phyloP scores from a whole-genome alignment of 202 grass and related monocot species.

The Elaeis oleifera region DNA sequence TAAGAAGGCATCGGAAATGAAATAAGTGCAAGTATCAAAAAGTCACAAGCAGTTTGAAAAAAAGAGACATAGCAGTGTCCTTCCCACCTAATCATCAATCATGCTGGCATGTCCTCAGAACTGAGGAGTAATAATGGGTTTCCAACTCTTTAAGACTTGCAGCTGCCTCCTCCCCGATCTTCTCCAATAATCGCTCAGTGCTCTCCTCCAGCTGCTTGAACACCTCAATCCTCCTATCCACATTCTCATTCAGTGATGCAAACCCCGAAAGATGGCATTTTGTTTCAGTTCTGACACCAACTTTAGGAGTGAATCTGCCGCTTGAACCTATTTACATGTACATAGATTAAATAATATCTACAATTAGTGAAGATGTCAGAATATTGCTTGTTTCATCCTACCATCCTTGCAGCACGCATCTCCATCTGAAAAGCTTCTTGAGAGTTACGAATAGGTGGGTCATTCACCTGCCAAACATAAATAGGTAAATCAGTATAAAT shows the following conservation, averaged over 20 bases:
- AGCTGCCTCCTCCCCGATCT: conserved; percentile 70
- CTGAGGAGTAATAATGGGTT: conserved; percentile 76
- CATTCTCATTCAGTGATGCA: conserved; percentile 78
- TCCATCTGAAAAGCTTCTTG: conserved; percentile 58
- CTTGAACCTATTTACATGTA: conserved; percentile 52
- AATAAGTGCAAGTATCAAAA: no score
- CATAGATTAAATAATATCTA: not conserved
- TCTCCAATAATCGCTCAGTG: conserved; percentile 71
- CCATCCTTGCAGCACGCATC: conserved; percentile 51
- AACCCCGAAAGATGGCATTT: conserved; percentile 89
- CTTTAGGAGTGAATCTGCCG: conserved; percentile 75
- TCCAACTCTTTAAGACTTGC: conserved; percentile 81
- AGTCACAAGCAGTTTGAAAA: no score
- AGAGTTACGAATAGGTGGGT: no score
- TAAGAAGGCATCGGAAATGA: no score
- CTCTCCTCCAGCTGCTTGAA: conserved; percentile 49
- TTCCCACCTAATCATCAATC: not conserved
- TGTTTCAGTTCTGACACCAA: conserved; percentile 81
- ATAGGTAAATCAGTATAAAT: no score
- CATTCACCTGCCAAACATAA: no score
- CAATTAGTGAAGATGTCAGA: no score
- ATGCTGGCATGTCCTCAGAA: conserved; percentile 26
- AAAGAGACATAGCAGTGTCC: not conserved
- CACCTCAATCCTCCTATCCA: conserved; percentile 63
- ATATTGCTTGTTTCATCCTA: conserved; percentile 5